Evolutionary conservation across 345 rosid species (phyloP).

Genomic region (Noccaea caerulescens): DNA sequence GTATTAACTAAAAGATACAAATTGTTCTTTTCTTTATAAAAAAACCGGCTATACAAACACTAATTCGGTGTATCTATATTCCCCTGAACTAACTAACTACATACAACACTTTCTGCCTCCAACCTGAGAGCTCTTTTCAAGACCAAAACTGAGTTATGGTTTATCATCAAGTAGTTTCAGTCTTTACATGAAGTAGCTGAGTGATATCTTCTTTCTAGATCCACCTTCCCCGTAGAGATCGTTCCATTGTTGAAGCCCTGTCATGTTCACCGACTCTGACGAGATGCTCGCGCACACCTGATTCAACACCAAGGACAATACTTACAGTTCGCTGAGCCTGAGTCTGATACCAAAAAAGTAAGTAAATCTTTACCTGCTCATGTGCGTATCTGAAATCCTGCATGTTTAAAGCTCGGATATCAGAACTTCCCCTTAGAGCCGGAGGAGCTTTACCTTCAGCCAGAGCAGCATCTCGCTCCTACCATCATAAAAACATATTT

Average conservation of each 20-base stretch:
- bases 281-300: constrained; percentile 92
- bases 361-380: constrained; percentile 60
- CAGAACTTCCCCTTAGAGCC: constrained; percentile 65
- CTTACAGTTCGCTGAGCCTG: not conserved
- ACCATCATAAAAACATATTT: constrained; percentile 28
- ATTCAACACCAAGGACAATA: constrained; percentile 19
- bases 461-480: constrained; percentile 75
- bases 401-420: constrained; percentile 76
- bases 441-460: constrained; percentile 82
- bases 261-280: constrained; percentile 84
- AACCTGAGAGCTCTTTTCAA: not conserved
- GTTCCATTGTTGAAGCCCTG: constrained; percentile 80
- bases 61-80: not conserved
- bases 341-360: not conserved
- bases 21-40: too few relatives aligned
- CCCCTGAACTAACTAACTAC: not conserved
- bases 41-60: too few relatives aligned
- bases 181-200: constrained; percentile 81
- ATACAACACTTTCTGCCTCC: constrained; percentile 15
- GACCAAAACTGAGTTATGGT: constrained; percentile 1
- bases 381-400: constrained; percentile 82
- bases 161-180: not conserved
- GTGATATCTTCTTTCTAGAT: constrained; percentile 74
- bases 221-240: constrained; percentile 92
- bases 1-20: too few relatives aligned